Percentiles rank a stretch among this genome's conserved stretches.
These are phyloP conservation scores for Phytomonas sp. DNA, from an alignment of 208 protist species.

Conservation along the genomic window DNA sequence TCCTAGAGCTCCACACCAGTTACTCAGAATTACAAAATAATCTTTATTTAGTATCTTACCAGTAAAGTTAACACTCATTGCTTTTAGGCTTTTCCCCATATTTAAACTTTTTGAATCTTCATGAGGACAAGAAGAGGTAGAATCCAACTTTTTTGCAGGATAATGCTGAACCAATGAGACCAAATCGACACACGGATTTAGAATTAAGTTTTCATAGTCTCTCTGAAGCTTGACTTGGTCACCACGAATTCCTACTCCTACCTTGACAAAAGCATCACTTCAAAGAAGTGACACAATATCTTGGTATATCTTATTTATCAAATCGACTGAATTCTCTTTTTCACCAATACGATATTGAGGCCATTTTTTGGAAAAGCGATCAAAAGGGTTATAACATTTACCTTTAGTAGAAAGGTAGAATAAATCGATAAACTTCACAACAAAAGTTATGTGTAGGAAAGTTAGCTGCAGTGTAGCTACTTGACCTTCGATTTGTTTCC, in stretches of 20 bases:
- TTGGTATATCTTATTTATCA: conserved; percentile 16
- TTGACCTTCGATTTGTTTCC: conserved; percentile 10
- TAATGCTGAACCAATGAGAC: conserved; percentile 20
- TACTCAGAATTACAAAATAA: conserved; percentile 31
- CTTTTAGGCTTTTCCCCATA: conserved; percentile 27
- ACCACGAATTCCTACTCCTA: conserved; percentile 45
- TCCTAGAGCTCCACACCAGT: conserved; percentile 43
- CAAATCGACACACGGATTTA: conserved; percentile 31
- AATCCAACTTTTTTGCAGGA: neutral
- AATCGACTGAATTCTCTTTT: conserved; percentile 11
- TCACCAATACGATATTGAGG: conserved; percentile 23
- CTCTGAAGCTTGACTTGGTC: conserved; percentile 41
- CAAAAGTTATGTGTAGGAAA: conserved; percentile 27
- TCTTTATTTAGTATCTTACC: conserved; percentile 35
- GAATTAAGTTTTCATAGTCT: conserved; percentile 27
- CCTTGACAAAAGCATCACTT: conserved; percentile 22
- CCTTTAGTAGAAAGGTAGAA: conserved; percentile 16
- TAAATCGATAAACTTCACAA: conserved; percentile 38
- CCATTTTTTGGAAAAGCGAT: conserved; percentile 19
- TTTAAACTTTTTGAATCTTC: conserved; percentile 11
- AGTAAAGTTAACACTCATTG: conserved; percentile 24
- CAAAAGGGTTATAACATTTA: conserved; percentile 18
- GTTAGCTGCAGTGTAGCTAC: conserved; percentile 56
- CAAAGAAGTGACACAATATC: conserved; percentile 21
- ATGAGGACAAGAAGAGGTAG: neutral